These are phyloP conservation scores for Mercurialis annua DNA, from an alignment of 345 rosid genomes.

Conservation along the genomic window DNA sequence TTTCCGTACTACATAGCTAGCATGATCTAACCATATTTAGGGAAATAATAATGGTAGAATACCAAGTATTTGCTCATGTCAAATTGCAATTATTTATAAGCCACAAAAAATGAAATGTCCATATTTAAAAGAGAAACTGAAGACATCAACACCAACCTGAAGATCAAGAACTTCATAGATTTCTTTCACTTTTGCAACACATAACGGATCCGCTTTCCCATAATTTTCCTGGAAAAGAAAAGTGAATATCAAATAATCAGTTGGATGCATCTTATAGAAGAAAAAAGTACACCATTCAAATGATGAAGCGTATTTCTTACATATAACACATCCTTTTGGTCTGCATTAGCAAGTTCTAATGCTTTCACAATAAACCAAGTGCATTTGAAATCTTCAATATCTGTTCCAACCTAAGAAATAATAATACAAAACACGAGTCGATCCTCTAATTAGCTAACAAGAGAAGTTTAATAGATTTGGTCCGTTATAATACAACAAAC, in stretches of 20 bases:
- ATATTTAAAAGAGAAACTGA: neutral
- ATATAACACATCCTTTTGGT: conserved; percentile 54
- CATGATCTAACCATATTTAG: too few species aligned
- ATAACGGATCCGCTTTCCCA: conserved; percentile 24
- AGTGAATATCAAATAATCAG: neutral
- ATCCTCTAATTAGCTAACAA: neutral
- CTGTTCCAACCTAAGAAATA: conserved; percentile 78
- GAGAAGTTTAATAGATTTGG: neutral
- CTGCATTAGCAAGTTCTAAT: conserved; percentile 56
- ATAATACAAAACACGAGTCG: neutral
- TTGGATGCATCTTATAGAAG: neutral
- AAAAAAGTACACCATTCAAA: neutral
- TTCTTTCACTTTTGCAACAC: conserved; percentile 28
- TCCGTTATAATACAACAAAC: neutral
- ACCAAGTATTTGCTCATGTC: too few species aligned
- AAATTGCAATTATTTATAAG: neutral
- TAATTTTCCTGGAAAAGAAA: conserved; percentile 25
- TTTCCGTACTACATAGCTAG: too few species aligned
- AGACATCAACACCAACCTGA: conserved; percentile 18
- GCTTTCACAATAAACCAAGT: conserved; percentile 89
- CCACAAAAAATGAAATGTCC: neutral
- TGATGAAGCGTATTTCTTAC: conserved; percentile 31
- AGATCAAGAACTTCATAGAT: conserved; percentile 19
- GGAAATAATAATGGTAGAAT: too few species aligned
- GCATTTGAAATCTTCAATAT: conserved; percentile 85